Evolutionary conservation across 352 stramenopile genomes (phyloP).

Genomic region (Globisporangium parvum): DNA sequence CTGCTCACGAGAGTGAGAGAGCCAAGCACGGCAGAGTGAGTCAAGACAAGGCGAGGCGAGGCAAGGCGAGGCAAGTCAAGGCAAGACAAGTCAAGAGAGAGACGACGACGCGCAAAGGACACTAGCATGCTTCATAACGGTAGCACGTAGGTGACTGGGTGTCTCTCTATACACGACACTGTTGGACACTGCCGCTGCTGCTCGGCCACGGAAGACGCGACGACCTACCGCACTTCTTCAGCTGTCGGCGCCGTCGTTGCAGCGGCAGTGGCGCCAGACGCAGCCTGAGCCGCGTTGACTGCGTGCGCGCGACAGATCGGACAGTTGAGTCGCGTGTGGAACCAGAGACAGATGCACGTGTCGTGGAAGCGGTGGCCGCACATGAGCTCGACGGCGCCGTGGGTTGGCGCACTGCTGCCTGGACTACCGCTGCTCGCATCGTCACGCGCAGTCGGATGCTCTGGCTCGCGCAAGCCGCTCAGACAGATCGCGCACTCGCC

Average conservation of each 20-base stretch:
- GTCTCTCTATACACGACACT: no score
- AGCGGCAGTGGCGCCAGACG: no score
- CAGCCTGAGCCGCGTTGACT: background rate
- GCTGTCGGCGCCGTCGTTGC: no score
- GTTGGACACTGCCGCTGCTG: no score
- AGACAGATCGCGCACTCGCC: conserved; percentile 61
- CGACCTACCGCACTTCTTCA: background rate
- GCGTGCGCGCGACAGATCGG: conserved; percentile 39
- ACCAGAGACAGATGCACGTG: conserved; percentile 67
- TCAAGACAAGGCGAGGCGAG: no score
- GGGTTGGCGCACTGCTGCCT: background rate
- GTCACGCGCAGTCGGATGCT: conserved; percentile 9
- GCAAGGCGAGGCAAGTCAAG: background rate
- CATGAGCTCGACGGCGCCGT: conserved; percentile 28
- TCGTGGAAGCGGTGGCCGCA: conserved; percentile 78
- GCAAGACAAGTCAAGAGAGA: no score
- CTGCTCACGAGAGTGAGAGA: background rate
- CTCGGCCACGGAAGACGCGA: no score
- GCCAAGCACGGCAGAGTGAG: no score
- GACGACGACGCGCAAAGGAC: no score
- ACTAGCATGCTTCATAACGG: no score
- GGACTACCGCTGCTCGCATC: background rate
- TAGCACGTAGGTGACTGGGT: no score
- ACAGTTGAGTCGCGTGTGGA: conserved; percentile 53
- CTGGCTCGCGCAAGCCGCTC: conserved; percentile 5